phyloP scores from a whole-genome alignment of 2,329 filamentous ascomycete genomes.

The Hypoxylon sp. region DNA sequence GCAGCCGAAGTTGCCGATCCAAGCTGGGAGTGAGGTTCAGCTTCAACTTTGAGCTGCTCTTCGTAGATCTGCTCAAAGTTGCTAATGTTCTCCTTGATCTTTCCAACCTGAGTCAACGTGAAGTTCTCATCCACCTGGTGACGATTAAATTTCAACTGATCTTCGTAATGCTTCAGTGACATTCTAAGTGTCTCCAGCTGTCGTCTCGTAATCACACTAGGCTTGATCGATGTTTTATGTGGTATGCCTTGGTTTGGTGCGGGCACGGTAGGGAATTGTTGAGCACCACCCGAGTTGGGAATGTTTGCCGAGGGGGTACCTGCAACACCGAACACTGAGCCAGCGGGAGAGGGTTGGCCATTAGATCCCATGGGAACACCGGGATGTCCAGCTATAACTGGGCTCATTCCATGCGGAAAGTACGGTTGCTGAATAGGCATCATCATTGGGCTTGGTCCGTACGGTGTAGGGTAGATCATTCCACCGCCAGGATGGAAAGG shows the following conservation, averaged over 20 bases:
- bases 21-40: slow-evolving; percentile 47
- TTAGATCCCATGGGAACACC: slow-evolving; percentile 29
- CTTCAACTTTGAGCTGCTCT: slow-evolving; percentile 57
- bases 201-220: slow-evolving; percentile 68
- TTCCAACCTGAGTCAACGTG: slow-evolving; percentile 55
- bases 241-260: slow-evolving; percentile 43
- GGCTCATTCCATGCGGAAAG: slow-evolving; percentile 33
- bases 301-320: slow-evolving; percentile 15
- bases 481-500: slow-evolving; percentile 58
- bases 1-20: slow-evolving; percentile 32
- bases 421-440: slow-evolving; percentile 36
- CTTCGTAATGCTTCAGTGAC: slow-evolving; percentile 65
- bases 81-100: slow-evolving; percentile 56
- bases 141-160: slow-evolving; percentile 68
- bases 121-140: slow-evolving; percentile 68
- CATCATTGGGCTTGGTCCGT: slow-evolving; percentile 36
- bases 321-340: slow-evolving; percentile 25
- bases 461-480: slow-evolving; percentile 50
- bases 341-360: slow-evolving; percentile 27
- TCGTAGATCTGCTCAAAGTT: slow-evolving; percentile 63
- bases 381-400: slow-evolving; percentile 29
- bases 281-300: slow-evolving; percentile 4
- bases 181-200: slow-evolving; percentile 61
- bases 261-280: slow-evolving; percentile 12
- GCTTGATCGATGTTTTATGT: slow-evolving; percentile 66